Evolutionary conservation across 2,329 filamentous ascomycete genomes (phyloP).

Genomic region (Venturia aucupariae): DNA sequence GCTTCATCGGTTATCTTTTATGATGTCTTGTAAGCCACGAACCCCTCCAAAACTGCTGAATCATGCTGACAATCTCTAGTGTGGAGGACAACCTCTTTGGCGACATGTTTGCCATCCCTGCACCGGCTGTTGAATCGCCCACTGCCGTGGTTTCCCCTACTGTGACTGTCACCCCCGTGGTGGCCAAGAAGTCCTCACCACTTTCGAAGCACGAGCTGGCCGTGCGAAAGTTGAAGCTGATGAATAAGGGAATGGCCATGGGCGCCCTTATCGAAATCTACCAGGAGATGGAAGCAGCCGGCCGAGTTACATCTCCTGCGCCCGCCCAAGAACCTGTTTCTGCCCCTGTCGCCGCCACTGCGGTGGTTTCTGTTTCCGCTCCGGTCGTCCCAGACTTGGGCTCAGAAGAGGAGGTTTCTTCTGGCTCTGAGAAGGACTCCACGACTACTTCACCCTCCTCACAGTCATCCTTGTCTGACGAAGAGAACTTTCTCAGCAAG

Average conservation of each 20-base stretch:
- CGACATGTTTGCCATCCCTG: neutral
- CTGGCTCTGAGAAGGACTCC: neutral
- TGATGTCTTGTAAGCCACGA: neutral
- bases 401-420: neutral
- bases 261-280: neutral
- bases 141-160: neutral
- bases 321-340: neutral
- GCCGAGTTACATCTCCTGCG: neutral
- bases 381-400: neutral
- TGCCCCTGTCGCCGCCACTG: neutral
- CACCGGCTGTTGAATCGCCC: neutral
- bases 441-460: neutral
- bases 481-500: neutral
- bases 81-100: neutral
- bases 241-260: neutral
- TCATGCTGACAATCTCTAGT: neutral
- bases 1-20: neutral
- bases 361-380: neutral
- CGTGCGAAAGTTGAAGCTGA: neutral
- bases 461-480: neutral
- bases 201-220: neutral
- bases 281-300: neutral
- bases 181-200: neutral
- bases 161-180: neutral
- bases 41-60: neutral